Percentiles rank a stretch among this genome's conserved stretches.
These are phyloP conservation scores for Marchantia paleacea DNA, from an alignment of 225 moss, liverwort and hornwort genomes.

Conservation along the genomic window DNA sequence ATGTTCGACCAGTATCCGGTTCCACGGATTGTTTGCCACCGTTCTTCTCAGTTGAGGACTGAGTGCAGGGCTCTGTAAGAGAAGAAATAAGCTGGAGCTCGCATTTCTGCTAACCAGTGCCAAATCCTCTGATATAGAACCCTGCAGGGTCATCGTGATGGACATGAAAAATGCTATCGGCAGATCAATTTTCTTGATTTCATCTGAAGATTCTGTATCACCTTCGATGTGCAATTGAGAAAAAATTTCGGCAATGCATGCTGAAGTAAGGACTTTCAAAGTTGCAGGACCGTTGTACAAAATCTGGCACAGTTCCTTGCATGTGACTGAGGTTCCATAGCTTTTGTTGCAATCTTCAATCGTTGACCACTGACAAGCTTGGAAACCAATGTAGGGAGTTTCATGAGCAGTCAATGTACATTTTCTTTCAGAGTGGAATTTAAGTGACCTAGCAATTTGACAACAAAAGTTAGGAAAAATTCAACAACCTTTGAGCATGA, in stretches of 20 bases:
- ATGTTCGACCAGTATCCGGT: conserved; percentile 54
- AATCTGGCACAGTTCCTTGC: conserved; percentile 58
- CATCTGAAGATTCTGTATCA: conserved; percentile 1
- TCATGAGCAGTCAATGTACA: background rate
- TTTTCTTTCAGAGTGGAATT: background rate
- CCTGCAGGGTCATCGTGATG: conserved; percentile 64
- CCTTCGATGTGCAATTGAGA: conserved; percentile 35
- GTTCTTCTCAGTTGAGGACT: conserved; percentile 46
- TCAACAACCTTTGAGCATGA: background rate
- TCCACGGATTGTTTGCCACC: conserved; percentile 62
- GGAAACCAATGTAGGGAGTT: conserved; percentile 17
- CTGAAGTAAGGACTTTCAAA: conserved; percentile 55
- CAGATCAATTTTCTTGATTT: conserved; percentile 33
- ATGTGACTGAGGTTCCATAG: conserved; percentile 44
- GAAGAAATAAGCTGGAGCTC: conserved; percentile 49
- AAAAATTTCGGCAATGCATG: conserved; percentile 61
- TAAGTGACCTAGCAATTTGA: conserved; percentile 19
- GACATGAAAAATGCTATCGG: conserved; percentile 39
- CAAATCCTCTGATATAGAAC: conserved; percentile 41
- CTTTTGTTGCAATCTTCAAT: background rate
- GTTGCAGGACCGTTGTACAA: conserved; percentile 52
- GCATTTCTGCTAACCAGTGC: conserved; percentile 51
- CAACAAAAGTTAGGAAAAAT: background rate
- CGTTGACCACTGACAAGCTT: conserved; percentile 16
- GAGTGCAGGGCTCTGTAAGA: conserved; percentile 46